Conservation (phyloP, 257 asterid genomes). For the Paulownia fortunei region DNA sequence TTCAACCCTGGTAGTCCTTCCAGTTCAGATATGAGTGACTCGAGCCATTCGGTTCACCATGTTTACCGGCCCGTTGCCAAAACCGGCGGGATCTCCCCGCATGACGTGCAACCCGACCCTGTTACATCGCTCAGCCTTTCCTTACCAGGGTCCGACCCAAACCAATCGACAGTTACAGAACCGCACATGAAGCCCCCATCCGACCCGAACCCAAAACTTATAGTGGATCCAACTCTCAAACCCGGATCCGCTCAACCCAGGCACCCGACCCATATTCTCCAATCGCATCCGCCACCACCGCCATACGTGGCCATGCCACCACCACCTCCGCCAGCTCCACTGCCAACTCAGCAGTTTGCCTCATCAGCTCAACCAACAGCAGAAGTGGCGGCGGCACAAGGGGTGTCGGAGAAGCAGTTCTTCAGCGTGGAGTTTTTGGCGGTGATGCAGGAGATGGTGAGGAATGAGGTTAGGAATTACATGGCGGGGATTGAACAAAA, state of each 20-base stretch:
- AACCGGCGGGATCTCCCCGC: slow-evolving; percentile 49
- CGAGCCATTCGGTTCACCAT: slow-evolving; percentile 50
- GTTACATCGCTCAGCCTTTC: slow-evolving; percentile 59
- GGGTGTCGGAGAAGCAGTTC: slow-evolving; percentile 52
- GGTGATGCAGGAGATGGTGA: slow-evolving; percentile 68
- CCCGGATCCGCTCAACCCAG: not conserved
- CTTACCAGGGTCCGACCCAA: slow-evolving; percentile 51
- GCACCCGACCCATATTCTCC: not conserved
- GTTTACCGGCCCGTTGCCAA: slow-evolving; percentile 51
- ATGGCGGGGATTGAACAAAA: slow-evolving; percentile 56
- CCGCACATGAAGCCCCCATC: not conserved
- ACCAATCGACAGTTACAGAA: not conserved
- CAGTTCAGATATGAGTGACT: slow-evolving; percentile 65
- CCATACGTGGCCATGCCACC: not conserved
- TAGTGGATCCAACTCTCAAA: not conserved
- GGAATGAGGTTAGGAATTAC: slow-evolving; percentile 69
- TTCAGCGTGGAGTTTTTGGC: slow-evolving; percentile 63
- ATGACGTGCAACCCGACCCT: slow-evolving; percentile 38
- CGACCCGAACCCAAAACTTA: not conserved
- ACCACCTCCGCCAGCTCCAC: slow-evolving; percentile 6
- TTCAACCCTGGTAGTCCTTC: slow-evolving; percentile 66
- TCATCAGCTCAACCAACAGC: not conserved
- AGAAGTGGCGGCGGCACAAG: not conserved
- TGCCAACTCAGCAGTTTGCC: not conserved
- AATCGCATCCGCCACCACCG: slow-evolving; percentile 1